phyloP scores from a whole-genome alignment of 495 filamentous ascomycete species.

The Lichenothelia convexa region DNA sequence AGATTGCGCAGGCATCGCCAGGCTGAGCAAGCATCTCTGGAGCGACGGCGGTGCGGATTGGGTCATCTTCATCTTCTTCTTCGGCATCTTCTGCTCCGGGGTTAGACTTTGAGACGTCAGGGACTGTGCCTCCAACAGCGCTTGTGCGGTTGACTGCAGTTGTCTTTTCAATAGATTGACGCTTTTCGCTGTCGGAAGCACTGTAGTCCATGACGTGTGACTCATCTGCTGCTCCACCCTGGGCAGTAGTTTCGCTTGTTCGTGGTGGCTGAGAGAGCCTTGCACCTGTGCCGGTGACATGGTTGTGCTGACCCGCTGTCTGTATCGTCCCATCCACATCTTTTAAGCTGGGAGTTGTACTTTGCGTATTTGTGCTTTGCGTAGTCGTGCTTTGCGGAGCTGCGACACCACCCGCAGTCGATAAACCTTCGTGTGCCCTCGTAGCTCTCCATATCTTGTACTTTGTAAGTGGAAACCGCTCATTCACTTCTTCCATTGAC shows the following conservation, averaged over 20 bases:
- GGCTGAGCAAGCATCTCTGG: constrained; percentile 66
- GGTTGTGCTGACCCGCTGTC: constrained; percentile 14
- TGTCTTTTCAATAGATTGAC: constrained; percentile 9
- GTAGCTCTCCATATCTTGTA: constrained; percentile 88
- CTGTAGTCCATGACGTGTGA: constrained; percentile 3
- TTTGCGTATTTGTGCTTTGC: no score
- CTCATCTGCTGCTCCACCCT: background rate
- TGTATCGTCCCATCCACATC: constrained; percentile 33
- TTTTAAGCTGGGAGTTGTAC: constrained; percentile 43
- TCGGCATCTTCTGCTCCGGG: constrained; percentile 8
- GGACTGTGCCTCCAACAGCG: background rate
- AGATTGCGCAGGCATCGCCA: constrained; percentile 95
- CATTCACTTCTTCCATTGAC: constrained; percentile 97
- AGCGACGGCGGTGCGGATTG: constrained; percentile 64
- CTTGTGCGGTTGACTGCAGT: constrained; percentile 1
- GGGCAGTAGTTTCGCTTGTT: background rate
- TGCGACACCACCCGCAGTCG: constrained; percentile 71
- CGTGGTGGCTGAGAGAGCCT: constrained; percentile 2
- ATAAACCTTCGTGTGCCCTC: constrained; percentile 65
- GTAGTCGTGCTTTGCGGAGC: constrained; percentile 49
- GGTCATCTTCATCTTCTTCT: constrained; percentile 69
- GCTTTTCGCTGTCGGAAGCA: constrained; percentile 5
- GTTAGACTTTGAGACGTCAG: background rate
- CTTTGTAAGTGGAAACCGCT: constrained; percentile 84
- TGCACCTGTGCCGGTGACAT: constrained; percentile 1